phyloP scores from a whole-genome alignment of 2,329 filamentous ascomycete species.

The Fusarium buharicum region DNA sequence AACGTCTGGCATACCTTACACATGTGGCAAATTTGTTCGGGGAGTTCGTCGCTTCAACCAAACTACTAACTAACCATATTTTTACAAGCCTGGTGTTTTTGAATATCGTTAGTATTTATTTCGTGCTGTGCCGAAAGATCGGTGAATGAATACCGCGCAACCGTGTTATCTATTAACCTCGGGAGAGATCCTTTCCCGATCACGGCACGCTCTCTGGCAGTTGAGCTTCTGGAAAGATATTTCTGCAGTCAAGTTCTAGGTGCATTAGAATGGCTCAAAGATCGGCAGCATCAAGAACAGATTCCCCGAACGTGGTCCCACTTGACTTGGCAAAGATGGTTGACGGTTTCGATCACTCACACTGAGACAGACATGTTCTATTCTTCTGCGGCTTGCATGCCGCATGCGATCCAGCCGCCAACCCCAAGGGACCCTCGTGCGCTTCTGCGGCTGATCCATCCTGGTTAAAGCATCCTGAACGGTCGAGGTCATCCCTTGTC shows the following conservation, averaged over 20 bases:
- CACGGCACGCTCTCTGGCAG: neutral
- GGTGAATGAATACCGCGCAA: conserved; percentile 30
- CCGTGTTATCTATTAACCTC: neutral
- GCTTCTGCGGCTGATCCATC: conserved; percentile 7
- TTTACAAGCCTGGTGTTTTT: conserved; percentile 8
- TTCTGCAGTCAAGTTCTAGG: neutral
- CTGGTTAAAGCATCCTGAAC: neutral
- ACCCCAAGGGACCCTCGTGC: conserved; percentile 15
- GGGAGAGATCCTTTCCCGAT: neutral
- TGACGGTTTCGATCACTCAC: conserved; percentile 16
- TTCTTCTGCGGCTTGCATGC: conserved; percentile 12
- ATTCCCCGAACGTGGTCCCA: conserved; percentile 16
- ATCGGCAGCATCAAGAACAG: neutral
- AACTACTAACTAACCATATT: conserved; percentile 27
- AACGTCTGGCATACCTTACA: conserved; percentile 1
- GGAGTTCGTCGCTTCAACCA: conserved; percentile 26
- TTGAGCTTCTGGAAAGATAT: neutral
- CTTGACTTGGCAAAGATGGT: conserved; percentile 20
- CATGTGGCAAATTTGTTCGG: conserved; percentile 25
- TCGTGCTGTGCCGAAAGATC: conserved; percentile 10
- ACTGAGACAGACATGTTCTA: conserved; percentile 21
- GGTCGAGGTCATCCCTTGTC: conserved; percentile 20
- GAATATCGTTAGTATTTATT: conserved; percentile 12
- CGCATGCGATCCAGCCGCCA: conserved; percentile 10
- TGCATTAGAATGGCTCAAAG: neutral